Conservation (phyloP, 495 filamentous ascomycete genomes). For the Podospora pseudoanserina region DNA sequence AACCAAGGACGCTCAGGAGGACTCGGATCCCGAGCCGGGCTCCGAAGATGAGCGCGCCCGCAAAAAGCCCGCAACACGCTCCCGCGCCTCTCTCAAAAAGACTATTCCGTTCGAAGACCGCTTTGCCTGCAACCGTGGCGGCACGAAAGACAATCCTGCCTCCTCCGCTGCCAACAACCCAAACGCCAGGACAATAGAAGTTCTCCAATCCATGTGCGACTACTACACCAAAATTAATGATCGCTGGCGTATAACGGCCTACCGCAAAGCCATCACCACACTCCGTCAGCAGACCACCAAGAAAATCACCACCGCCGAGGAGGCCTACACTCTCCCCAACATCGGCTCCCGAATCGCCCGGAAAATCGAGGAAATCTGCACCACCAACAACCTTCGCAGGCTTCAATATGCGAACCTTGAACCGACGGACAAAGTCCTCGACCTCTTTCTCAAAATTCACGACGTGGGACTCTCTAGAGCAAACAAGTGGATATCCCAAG, state of each 20-base stretch:
- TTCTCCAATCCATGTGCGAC: conserved; percentile 78
- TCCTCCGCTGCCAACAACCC: conserved; percentile 38
- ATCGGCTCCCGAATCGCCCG: conserved; percentile 74
- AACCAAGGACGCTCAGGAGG: conserved; percentile 14
- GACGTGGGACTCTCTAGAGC: conserved; percentile 71
- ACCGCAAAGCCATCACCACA: conserved; percentile 73
- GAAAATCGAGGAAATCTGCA: conserved; percentile 89
- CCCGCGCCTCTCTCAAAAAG: conserved; percentile 16
- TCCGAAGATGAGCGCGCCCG: conserved; percentile 28
- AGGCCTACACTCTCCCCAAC: conserved; percentile 65
- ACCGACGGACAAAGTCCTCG: conserved; percentile 59
- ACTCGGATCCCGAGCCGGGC: conserved; percentile 16
- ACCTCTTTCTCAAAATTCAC: conserved; percentile 73
- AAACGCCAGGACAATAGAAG: conserved; percentile 70
- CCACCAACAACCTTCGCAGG: conserved; percentile 67
- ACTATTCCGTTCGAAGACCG: conserved; percentile 34
- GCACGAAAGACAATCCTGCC: conserved; percentile 30
- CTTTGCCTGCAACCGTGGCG: conserved; percentile 44
- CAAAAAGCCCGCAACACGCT: conserved; percentile 19
- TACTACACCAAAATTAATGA: conserved; percentile 75
- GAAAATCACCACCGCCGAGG: conserved; percentile 62
- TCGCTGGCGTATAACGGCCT: conserved; percentile 74
- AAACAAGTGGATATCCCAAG: conserved; percentile 72
- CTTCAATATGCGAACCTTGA: conserved; percentile 65
- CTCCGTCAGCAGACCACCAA: conserved; percentile 59